A percentile compares a stretch with the other conserved stretches of the same genome.
These are phyloP conservation scores for Trichophyton rubrum DNA, from an alignment of 2,329 filamentous ascomycete genomes.

Conservation along the genomic window DNA sequence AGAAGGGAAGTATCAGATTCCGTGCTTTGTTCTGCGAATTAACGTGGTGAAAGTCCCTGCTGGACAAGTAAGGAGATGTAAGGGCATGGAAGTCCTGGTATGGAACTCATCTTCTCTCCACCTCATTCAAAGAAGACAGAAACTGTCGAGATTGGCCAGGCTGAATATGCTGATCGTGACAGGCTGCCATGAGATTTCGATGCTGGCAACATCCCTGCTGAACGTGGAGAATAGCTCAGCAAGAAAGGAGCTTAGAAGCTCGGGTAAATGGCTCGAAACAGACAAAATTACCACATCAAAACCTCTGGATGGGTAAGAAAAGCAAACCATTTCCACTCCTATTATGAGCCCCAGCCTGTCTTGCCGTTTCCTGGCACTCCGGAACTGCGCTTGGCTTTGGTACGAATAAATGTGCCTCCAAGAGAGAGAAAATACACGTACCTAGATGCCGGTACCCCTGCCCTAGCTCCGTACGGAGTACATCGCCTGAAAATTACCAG, in stretches of 20 bases:
- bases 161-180: not conserved
- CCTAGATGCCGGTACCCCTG: not conserved
- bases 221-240: not conserved
- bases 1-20: not conserved
- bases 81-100: not conserved
- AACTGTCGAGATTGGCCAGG: not conserved
- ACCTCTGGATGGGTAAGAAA: not conserved
- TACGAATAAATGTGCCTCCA: not conserved
- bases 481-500: not conserved
- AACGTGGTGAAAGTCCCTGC: too few species aligned
- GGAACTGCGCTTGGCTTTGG: not conserved
- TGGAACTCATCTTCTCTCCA: not conserved
- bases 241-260: not conserved
- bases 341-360: not conserved
- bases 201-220: not conserved
- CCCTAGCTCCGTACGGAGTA: not conserved
- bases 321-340: not conserved
- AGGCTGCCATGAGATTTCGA: not conserved
- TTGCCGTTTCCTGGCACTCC: not conserved
- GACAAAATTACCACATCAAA: not conserved
- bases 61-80: too few species aligned
- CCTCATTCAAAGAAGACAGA: not conserved
- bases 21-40: too few species aligned
- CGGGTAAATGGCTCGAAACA: not conserved
- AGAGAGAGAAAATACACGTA: not conserved